Evolutionary conservation across 148 eudicot genomes (phyloP), one percentile per base, ranked within the genome.

Genomic region (Mesembryanthemum crystallinum): DNA sequence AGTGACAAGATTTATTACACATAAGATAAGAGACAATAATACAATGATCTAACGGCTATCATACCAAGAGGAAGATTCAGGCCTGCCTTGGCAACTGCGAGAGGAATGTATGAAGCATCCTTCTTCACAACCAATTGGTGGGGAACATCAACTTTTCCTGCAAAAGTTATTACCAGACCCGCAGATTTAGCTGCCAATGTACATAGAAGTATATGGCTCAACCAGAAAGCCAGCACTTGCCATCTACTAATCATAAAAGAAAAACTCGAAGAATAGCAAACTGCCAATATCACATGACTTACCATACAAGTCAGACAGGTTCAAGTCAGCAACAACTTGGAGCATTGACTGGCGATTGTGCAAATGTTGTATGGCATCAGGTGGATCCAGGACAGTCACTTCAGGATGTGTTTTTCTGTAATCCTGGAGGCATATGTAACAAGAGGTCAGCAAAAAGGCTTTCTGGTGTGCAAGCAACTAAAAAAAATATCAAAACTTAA

Each of bases 311-410:
- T 86, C 91, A 32, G 96, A 87, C 42, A 95, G 78, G 76, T 88
- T 84, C 83, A 95, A 79, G 73, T 92, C 96, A 67, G 92, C 85
- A 81, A 95, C 99, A 75, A 85, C 96, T 83, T 92, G 92, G 74
- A 95, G 91, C 99, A 95, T 95, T 51, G 87, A 90, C 73, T 92
- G 97, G 68, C 99, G 92, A 81, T 92, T 92, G 82, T 88, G 85
- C 14, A 95, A 83, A 77, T 90, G 96, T 70, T 89, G 89, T 68
- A 95, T 95, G 78, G 99, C 99, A 84, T 89, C 84, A 58, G 99
- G 99, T 78, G 99, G 97, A 84, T 95, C 99, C 59, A 95, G 92
- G 77, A 95, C 89, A 30, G 89, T 90, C 51, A 91, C 96, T 79
- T 89, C 88, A 17, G 97, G 94, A 83, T 90, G 96, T 58, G 84